phyloP scores from a whole-genome alignment of 805 yeast species.

The Candida silvicultrix region DNA sequence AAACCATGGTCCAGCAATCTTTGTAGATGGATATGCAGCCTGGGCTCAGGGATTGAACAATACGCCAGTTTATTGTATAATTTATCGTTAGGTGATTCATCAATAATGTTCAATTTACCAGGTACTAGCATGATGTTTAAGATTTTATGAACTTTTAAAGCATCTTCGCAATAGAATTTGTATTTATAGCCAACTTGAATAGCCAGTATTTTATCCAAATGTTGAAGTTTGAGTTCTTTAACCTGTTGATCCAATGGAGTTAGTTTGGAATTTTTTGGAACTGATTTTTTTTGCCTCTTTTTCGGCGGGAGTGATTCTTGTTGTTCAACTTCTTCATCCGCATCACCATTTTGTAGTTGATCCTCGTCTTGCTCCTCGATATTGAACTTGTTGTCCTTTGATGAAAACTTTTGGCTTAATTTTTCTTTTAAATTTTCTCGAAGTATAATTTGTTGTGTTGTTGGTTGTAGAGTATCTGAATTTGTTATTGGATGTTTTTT shows the following conservation, averaged over 20 bases:
- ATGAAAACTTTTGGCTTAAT: slow-evolving; percentile 1
- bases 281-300: slow-evolving; percentile 6
- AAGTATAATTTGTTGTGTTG: slow-evolving; percentile 1
- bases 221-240: slow-evolving; percentile 49
- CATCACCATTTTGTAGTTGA: slow-evolving; percentile 5
- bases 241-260: slow-evolving; percentile 84
- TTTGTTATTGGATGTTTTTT: slow-evolving; percentile 1
- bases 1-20: slow-evolving; percentile 64
- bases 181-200: slow-evolving; percentile 91
- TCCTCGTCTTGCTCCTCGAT: too few species aligned
- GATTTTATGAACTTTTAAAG: slow-evolving; percentile 57
- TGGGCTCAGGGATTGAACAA: slow-evolving; percentile 75
- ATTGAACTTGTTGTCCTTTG: too few species aligned
- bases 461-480: slow-evolving; percentile 2
- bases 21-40: slow-evolving; percentile 72
- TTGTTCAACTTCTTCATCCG: slow-evolving; percentile 4
- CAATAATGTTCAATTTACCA: slow-evolving; percentile 54
- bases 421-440: slow-evolving; percentile 5
- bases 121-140: slow-evolving; percentile 68
- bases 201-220: slow-evolving; percentile 67
- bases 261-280: slow-evolving; percentile 24
- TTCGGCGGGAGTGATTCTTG: slow-evolving; percentile 1
- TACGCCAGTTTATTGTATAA: slow-evolving; percentile 62
- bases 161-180: slow-evolving; percentile 83
- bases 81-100: slow-evolving; percentile 41